phyloP scores from a whole-genome alignment of 306 rosid species.

The Dalbergia oliveri region DNA sequence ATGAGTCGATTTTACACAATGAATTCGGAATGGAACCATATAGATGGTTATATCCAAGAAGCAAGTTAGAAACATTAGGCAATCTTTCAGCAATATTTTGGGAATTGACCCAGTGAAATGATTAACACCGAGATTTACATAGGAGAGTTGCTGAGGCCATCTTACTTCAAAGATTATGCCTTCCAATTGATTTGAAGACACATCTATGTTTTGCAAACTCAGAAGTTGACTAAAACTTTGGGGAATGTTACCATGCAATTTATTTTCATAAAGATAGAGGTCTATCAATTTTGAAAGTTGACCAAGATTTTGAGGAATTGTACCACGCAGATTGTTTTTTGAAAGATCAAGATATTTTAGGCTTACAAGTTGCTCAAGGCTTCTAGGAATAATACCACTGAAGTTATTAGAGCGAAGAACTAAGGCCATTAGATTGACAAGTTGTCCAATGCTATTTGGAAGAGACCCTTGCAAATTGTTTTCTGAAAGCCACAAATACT shows the following conservation, averaged over 20 bases:
- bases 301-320: slow-evolving; percentile 35
- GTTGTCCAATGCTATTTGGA: neutral
- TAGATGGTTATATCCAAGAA: slow-evolving; percentile 36
- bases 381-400: slow-evolving; percentile 38
- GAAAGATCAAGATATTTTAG: slow-evolving; percentile 27
- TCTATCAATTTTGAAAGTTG: neutral
- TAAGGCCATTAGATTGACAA: slow-evolving; percentile 20
- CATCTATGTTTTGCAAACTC: neutral
- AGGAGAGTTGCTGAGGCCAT: slow-evolving; percentile 9
- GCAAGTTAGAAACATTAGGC: slow-evolving; percentile 26
- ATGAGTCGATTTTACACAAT: slow-evolving; percentile 34
- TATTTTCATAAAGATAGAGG: slow-evolving; percentile 5
- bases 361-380: slow-evolving; percentile 36
- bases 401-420: slow-evolving; percentile 35
- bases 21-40: slow-evolving; percentile 33
- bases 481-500: neutral
- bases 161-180: slow-evolving; percentile 9
- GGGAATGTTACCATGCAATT: slow-evolving; percentile 43
- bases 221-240: neutral
- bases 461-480: slow-evolving; percentile 36
- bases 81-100: slow-evolving; percentile 17
- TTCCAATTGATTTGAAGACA: slow-evolving; percentile 11
- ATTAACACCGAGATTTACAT: slow-evolving; percentile 31
- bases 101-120: slow-evolving; percentile 30
- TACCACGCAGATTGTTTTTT: slow-evolving; percentile 19